These are phyloP conservation scores for Isoetes engelmannii DNA, from an alignment of 83 land plant genomes.

Conservation along the genomic window DNA sequence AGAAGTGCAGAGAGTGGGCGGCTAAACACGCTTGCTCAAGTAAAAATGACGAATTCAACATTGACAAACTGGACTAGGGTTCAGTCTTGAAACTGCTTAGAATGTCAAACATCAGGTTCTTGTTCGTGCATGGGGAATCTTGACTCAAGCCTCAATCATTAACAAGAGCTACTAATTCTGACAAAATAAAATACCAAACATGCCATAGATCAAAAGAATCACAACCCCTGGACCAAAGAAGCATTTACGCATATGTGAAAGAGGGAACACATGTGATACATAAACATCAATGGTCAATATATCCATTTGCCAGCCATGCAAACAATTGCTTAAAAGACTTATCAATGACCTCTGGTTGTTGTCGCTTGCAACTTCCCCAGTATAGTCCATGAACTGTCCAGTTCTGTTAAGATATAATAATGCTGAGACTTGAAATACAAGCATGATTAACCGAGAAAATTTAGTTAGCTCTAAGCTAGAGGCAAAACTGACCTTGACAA, in stretches of 20 bases:
- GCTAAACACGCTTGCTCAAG: too few species aligned
- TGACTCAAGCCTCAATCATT: too few species aligned
- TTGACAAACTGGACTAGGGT: too few species aligned
- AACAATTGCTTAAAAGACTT: conserved; percentile 66
- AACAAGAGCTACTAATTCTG: too few species aligned
- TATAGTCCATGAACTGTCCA: conserved; percentile 90
- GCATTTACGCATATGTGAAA: conserved; percentile 47
- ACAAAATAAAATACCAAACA: too few species aligned
- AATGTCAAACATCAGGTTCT: too few species aligned
- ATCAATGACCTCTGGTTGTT: conserved; percentile 49
- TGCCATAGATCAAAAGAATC: too few species aligned
- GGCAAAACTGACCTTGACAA: conserved; percentile 64
- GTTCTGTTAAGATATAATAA: conserved; percentile 45
- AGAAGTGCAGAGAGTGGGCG: too few species aligned
- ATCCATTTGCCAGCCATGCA: conserved; percentile 62
- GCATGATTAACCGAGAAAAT: background rate
- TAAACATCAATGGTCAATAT: conserved; percentile 47
- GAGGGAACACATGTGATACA: conserved; percentile 57
- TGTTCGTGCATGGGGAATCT: too few species aligned
- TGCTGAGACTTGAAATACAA: background rate
- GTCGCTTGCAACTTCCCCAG: conserved; percentile 82
- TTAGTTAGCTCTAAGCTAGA: background rate
- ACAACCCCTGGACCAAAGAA: too few species aligned
- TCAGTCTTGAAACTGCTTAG: too few species aligned
- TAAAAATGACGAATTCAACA: too few species aligned